These are phyloP conservation scores for Fusarium pininemorale DNA, from an alignment of 2,329 filamentous ascomycete species.

Conservation along the genomic window DNA sequence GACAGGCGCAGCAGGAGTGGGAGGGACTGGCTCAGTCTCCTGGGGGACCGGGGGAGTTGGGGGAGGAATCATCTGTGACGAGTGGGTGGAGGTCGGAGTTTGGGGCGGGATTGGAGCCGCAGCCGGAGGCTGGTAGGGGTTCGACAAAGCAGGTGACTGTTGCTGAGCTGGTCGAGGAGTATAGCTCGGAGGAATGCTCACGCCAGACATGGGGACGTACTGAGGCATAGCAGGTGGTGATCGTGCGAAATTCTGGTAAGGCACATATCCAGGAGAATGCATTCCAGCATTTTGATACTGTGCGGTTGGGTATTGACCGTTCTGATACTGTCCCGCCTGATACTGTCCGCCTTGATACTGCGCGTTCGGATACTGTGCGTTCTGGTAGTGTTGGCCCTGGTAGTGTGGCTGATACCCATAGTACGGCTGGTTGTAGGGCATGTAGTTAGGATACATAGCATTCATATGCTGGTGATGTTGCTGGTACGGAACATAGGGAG, in stretches of 20 bases:
- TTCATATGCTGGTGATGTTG: constrained; percentile 52
- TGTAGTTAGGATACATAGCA: constrained; percentile 62
- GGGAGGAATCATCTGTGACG: constrained; percentile 53
- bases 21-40: constrained; percentile 43
- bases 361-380: constrained; percentile 35
- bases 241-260: constrained; percentile 55
- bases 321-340: constrained; percentile 54
- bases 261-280: constrained; percentile 56
- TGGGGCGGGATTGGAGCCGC: constrained; percentile 56
- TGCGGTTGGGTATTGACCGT: constrained; percentile 41
- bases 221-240: constrained; percentile 64
- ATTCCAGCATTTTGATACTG: constrained; percentile 47
- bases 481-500: constrained; percentile 46
- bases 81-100: constrained; percentile 64
- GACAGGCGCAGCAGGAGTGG: constrained; percentile 38
- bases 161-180: constrained; percentile 55
- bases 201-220: constrained; percentile 62
- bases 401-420: constrained; percentile 69
- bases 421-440: constrained; percentile 58
- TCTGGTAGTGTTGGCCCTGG: constrained; percentile 42
- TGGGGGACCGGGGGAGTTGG: constrained; percentile 60
- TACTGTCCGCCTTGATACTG: constrained; percentile 38
- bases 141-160: constrained; percentile 63
- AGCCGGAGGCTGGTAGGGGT: constrained; percentile 65
- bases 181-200: constrained; percentile 58